A percentile compares a stretch with the other conserved stretches of the same genome.
These are phyloP conservation scores for Neoascochyta sp. DNA, from an alignment of 2,329 filamentous ascomycete species.

Conservation along the genomic window DNA sequence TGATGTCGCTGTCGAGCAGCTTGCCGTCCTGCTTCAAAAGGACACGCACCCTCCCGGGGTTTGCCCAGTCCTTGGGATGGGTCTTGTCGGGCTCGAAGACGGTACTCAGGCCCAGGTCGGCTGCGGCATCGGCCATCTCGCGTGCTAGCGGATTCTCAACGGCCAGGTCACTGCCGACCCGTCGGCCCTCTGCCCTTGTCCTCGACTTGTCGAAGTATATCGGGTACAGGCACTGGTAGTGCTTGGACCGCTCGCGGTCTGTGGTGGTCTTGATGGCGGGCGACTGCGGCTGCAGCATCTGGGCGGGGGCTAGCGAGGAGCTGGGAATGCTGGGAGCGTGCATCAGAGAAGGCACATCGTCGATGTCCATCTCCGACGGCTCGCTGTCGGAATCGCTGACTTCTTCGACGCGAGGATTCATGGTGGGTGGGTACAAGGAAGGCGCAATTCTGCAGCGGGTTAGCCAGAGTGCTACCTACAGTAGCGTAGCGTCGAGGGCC, in stretches of 20 bases:
- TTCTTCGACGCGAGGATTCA: conserved; percentile 82
- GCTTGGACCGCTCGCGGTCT: conserved; percentile 58
- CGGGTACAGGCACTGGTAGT: conserved; percentile 88
- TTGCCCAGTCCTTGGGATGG: conserved; percentile 96
- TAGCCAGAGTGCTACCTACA: no score
- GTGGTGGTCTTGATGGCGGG: conserved; percentile 40
- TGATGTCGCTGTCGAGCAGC: conserved; percentile 51
- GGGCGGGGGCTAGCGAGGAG: conserved; percentile 24
- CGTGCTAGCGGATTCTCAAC: conserved; percentile 82
- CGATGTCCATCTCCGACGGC: conserved; percentile 67
- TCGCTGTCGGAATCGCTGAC: conserved; percentile 75
- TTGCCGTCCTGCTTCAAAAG: conserved; percentile 62
- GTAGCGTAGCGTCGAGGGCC: no score
- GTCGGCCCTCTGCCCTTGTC: conserved; percentile 72
- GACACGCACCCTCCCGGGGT: conserved; percentile 85
- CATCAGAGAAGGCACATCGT: conserved; percentile 68
- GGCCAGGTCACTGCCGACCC: conserved; percentile 68
- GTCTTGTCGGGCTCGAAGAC: conserved; percentile 88
- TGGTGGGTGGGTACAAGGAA: conserved; percentile 8
- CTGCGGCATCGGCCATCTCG: conserved; percentile 77
- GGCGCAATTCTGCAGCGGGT: neutral
- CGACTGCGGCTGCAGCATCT: conserved; percentile 37
- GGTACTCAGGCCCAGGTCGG: conserved; percentile 62
- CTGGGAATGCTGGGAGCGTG: conserved; percentile 17
- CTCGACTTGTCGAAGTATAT: conserved; percentile 85